Evolutionary conservation across 257 asterid genomes (phyloP), one percentile per base, ranked within the genome.

Genomic region (Linderniella brevidens): DNA sequence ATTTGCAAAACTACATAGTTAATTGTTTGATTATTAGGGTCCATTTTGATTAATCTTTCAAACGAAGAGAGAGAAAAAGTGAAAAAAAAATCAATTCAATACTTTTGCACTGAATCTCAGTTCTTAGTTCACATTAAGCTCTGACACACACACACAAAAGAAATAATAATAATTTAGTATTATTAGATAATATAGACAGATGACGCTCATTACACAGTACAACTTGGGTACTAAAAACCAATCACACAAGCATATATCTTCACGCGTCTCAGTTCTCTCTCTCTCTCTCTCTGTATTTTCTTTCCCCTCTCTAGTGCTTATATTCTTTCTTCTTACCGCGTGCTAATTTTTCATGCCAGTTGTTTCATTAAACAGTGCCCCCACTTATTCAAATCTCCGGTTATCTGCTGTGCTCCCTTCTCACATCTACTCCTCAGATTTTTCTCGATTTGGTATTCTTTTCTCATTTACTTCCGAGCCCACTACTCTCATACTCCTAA

Each of bases 201-300:
- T 39, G 19, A 29, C 46, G 16, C 49, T 38, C 63, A 50, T 3
- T 16, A 35, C 56, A 41, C 45, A 55, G 35, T 60, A 25, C 32
- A 25, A 25, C 3, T 25, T 25, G 32, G 6, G 6, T 2, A 25
- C 32, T n/a, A 58, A 54, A 61, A 57, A 47, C 67, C 69, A 63
- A 50, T 68, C 67, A 25, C 32, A 25, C 32, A 25, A 60, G 38
- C 61, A 55, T 41, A 55, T 41, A 46, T 37, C 64, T 44, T 46
- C 60, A 7, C 53, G 32, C 48, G 35, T 25, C 54, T 5, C 38
- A 14, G 35, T 44, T 43, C 49, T 9, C 29, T 10, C 20, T 40
- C n/a, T 32, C 17, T 20, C 29, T 19, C 41, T 56, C 35, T 48
- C 55, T 16, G 17, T 53, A 16, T 15, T 36, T 15, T 20, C 18